These are phyloP conservation scores for Aspergillus brasiliensis DNA, from an alignment of 2,329 filamentous ascomycete genomes.

Conservation along the genomic window DNA sequence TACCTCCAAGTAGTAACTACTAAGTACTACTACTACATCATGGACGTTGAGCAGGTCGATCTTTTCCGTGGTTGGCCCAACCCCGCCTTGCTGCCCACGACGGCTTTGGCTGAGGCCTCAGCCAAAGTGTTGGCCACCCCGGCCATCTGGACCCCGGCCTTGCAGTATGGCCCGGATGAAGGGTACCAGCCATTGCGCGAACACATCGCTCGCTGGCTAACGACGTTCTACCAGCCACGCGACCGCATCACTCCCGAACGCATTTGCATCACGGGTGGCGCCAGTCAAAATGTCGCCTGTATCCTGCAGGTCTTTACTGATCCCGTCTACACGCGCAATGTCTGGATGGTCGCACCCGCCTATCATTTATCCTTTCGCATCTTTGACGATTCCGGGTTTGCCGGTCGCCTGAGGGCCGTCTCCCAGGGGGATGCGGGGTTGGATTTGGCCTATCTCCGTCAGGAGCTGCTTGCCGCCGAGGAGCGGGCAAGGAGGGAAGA, in stretches of 20 bases:
- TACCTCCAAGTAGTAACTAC: too few relatives aligned
- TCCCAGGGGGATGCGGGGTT: constrained; percentile 79
- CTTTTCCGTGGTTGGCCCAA: constrained; percentile 52
- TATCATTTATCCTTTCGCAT: constrained; percentile 86
- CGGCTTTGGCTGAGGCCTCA: constrained; percentile 63
- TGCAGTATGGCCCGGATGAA: constrained; percentile 77
- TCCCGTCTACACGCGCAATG: constrained; percentile 68
- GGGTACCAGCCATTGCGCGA: constrained; percentile 72
- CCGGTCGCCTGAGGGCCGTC: constrained; percentile 65
- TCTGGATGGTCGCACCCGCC: constrained; percentile 81
- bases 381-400: constrained; percentile 78
- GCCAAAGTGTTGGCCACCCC: constrained; percentile 63
- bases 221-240: constrained; percentile 58
- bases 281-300: constrained; percentile 78
- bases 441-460: constrained; percentile 64
- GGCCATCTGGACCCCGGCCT: constrained; percentile 60
- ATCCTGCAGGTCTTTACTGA: constrained; percentile 80
- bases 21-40: background rate
- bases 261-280: constrained; percentile 81
- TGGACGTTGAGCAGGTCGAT: constrained; percentile 32
- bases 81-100: constrained; percentile 64
- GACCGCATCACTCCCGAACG: constrained; percentile 55
- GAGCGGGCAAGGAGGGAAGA: constrained; percentile 40
- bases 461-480: constrained; percentile 54
- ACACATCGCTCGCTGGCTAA: constrained; percentile 71